Percentiles rank a stretch among this genome's conserved stretches.
Conservation (phyloP, 768 basidiomycete genomes). For the Neoboletus subvelutipes region DNA sequence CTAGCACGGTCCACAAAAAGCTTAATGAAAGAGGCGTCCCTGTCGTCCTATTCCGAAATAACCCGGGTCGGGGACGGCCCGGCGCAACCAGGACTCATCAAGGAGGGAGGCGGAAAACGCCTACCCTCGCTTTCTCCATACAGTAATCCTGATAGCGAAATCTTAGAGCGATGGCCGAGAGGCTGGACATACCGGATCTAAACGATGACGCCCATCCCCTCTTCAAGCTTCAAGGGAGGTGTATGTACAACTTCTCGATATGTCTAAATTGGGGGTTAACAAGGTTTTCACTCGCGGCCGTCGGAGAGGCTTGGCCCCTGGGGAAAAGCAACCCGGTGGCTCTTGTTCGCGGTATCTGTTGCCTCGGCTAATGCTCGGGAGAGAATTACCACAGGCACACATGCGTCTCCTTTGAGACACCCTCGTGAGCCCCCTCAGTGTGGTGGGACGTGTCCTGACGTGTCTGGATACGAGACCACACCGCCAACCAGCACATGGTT, state of each 20-base stretch:
- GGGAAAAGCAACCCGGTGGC: not conserved
- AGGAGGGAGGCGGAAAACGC: not conserved
- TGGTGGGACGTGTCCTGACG: not conserved
- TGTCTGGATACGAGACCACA: not conserved
- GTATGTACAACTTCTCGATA: not conserved
- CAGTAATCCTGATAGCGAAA: not conserved
- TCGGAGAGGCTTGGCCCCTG: constrained; percentile 3
- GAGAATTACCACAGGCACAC: not conserved
- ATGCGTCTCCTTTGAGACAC: not conserved
- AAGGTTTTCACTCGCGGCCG: not conserved
- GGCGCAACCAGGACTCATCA: not conserved
- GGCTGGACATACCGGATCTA: not conserved
- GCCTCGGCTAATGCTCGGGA: constrained; percentile 1
- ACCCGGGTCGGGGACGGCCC: not conserved
- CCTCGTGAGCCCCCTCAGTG: not conserved
- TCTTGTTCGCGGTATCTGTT: not conserved
- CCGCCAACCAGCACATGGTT: not conserved
- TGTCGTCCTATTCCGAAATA: not conserved
- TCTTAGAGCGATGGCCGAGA: not conserved
- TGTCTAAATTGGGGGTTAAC: constrained; percentile 18
- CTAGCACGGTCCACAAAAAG: not conserved
- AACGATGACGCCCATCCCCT: not conserved
- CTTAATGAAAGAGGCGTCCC: not conserved
- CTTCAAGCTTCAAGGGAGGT: not conserved
- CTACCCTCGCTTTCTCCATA: not conserved